Evolutionary conservation across 805 yeast genomes (phyloP).

Genomic region (Diddensiella caesifluorescens): DNA sequence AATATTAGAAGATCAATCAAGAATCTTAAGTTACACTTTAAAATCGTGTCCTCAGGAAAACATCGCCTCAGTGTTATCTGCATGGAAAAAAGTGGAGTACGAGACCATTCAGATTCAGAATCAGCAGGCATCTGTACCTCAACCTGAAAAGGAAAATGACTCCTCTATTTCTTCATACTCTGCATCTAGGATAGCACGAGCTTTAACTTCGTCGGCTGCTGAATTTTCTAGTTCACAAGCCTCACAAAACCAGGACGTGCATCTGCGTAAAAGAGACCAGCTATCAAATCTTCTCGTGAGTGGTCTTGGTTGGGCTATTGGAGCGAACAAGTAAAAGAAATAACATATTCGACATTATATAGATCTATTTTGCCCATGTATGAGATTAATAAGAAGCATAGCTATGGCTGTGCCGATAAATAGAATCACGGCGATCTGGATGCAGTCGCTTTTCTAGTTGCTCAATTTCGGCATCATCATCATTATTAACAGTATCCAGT

Average conservation of each 20-base stretch:
- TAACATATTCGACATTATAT: too few species aligned
- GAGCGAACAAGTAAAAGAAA: conserved; percentile 38
- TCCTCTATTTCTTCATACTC: background rate
- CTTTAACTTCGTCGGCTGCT: conserved; percentile 22
- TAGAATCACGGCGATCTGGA: too few species aligned
- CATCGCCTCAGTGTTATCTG: conserved; percentile 49
- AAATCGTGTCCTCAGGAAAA: conserved; percentile 51
- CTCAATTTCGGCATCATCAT: too few species aligned
- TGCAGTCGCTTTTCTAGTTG: too few species aligned
- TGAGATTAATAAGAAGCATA: too few species aligned
- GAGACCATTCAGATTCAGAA: conserved; percentile 1
- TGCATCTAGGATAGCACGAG: conserved; percentile 20
- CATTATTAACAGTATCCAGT: too few species aligned
- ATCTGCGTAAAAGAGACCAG: conserved; percentile 36
- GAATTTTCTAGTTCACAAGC: conserved; percentile 18
- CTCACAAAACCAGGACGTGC: conserved; percentile 29
- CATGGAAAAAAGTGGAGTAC: conserved; percentile 42
- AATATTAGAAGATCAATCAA: conserved; percentile 46
- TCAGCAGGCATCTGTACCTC: background rate
- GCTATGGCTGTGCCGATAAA: too few species aligned
- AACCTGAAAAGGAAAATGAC: background rate
- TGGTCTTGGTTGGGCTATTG: conserved; percentile 62
- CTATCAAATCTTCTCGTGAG: conserved; percentile 46
- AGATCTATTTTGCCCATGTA: too few species aligned
- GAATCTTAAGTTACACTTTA: conserved; percentile 48